Percentiles rank a stretch among this genome's conserved stretches.
Conservation (phyloP, 225 moss, liverwort and hornwort genomes). For the Marchantia polymorpha region DNA sequence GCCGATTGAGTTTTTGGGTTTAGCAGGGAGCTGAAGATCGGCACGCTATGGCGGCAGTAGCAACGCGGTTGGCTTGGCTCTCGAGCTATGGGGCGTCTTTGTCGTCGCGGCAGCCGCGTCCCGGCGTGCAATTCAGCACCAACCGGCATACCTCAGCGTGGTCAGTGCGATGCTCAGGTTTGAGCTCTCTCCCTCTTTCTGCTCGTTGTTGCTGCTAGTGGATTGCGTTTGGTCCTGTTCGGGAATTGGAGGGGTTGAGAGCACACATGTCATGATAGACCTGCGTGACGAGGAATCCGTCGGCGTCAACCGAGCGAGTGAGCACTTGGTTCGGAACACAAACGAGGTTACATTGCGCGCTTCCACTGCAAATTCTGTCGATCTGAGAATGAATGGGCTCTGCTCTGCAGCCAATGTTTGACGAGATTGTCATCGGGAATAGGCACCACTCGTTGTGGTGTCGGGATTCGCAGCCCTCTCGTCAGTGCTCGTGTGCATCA, state of each 20-base stretch:
- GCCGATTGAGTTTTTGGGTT: too few species aligned
- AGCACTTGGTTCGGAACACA: too few species aligned
- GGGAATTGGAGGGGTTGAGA: not conserved
- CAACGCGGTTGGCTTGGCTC: not conserved
- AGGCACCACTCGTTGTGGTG: too few species aligned
- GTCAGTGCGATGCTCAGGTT: constrained; percentile 18
- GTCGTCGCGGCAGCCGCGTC: not conserved
- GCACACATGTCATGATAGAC: not conserved
- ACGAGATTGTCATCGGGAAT: too few species aligned
- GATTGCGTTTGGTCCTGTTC: not conserved
- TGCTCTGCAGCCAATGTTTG: too few species aligned
- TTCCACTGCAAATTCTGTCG: not conserved
- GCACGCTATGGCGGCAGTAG: not conserved
- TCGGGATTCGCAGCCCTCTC: too few species aligned
- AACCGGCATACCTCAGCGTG: not conserved
- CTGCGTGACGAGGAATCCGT: too few species aligned
- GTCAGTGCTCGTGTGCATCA: too few species aligned
- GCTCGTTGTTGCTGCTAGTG: too few species aligned
- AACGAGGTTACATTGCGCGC: not conserved
- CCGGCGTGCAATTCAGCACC: not conserved
- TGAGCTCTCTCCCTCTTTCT: not conserved
- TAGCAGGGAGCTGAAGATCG: too few species aligned
- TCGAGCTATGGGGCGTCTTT: not conserved
- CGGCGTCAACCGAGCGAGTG: not conserved
- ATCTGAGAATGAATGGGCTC: too few species aligned